Percentiles rank a stretch among this genome's conserved stretches.
Conservation (phyloP, 2,329 filamentous ascomycete species). For the Penicillium hordei region DNA sequence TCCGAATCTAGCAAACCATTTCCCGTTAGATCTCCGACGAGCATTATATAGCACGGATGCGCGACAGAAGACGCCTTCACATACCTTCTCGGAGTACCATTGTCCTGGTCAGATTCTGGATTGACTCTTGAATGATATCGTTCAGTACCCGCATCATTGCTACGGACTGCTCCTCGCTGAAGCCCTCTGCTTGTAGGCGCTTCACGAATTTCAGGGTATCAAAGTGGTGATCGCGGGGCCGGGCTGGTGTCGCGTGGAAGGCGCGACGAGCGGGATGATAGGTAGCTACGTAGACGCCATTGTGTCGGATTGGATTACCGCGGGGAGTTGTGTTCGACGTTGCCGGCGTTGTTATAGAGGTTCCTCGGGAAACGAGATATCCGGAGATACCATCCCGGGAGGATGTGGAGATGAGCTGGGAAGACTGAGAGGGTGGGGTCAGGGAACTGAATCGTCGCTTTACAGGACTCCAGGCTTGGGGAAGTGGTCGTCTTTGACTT, state of each 20-base stretch:
- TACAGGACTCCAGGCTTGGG: constrained; percentile 25
- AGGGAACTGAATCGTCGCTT: constrained; percentile 24
- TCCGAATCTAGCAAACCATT: constrained; percentile 44
- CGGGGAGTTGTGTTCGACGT: constrained; percentile 19
- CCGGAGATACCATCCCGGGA: constrained; percentile 14
- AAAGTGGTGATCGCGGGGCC: constrained; percentile 83
- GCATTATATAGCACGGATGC: neutral
- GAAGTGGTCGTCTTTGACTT: constrained; percentile 25
- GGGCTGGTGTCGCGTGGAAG: constrained; percentile 65
- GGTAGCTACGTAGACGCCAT: constrained; percentile 49
- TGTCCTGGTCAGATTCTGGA: constrained; percentile 93
- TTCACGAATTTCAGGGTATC: constrained; percentile 98
- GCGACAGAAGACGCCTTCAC: constrained; percentile 6
- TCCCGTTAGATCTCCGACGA: neutral
- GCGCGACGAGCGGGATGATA: constrained; percentile 44
- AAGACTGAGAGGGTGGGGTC: constrained; percentile 11
- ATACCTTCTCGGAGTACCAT: constrained; percentile 97
- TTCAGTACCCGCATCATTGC: constrained; percentile 99
- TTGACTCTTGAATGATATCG: constrained; percentile 96
- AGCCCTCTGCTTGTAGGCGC: constrained; percentile 82
- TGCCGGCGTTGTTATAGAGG: constrained; percentile 15
- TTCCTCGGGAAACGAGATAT: constrained; percentile 23
- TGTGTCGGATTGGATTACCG: constrained; percentile 42
- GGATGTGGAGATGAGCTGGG: constrained; percentile 17
- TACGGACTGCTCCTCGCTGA: constrained; percentile 90